phyloP scores from a whole-genome alignment of 257 asterid species.

The Primulina huaijiensis region DNA sequence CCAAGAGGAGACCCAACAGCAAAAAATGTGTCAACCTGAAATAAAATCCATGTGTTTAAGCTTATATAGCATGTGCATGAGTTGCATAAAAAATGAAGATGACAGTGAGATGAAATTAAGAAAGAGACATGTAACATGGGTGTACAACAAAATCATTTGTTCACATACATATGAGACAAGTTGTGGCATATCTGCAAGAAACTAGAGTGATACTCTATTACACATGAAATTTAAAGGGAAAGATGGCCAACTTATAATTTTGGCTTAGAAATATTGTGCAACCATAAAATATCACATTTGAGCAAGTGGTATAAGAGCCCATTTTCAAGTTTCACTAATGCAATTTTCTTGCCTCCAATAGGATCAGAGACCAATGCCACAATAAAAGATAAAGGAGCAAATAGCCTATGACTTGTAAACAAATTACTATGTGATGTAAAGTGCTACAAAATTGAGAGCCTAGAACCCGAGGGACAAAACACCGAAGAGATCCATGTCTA shows the following conservation, averaged over 20 bases:
- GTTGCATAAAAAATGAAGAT: neutral
- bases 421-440: neutral
- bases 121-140: neutral
- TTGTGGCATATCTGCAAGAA: slow-evolving; percentile 5
- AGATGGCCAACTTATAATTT: neutral
- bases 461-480: neutral
- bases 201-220: neutral
- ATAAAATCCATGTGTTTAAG: slow-evolving; percentile 26
- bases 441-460: neutral
- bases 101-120: neutral
- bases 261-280: neutral
- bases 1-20: slow-evolving; percentile 60
- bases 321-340: neutral
- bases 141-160: neutral
- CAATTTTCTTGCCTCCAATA: neutral
- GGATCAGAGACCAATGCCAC: neutral
- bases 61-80: slow-evolving; percentile 15
- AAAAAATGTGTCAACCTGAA: slow-evolving; percentile 61
- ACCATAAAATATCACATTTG: neutral
- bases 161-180: slow-evolving; percentile 7
- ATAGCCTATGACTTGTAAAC: neutral
- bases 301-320: neutral
- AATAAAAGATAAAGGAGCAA: neutral
- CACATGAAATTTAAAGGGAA: neutral
- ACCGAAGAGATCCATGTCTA: neutral